Evolutionary conservation across 78 protist species (phyloP).

Genomic region (Pigoraptor vietnamica): DNA sequence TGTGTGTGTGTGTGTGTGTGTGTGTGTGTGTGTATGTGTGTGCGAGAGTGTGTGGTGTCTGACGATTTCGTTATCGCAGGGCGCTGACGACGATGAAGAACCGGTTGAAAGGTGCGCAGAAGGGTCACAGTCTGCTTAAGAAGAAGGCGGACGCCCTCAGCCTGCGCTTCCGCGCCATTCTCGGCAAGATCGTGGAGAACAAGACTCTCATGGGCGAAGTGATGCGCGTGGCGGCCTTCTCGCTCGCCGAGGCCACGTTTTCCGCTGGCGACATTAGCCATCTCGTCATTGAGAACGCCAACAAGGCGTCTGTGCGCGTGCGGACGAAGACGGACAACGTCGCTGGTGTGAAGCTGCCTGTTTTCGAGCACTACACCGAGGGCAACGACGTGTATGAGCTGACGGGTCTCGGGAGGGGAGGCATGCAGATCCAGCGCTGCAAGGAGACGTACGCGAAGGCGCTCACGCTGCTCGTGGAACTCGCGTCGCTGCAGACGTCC

Average conservation of each 20-base stretch:
- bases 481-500: constrained; percentile 92
- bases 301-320: constrained; percentile 10
- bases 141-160: constrained; percentile 93
- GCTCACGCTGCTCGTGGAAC: constrained; percentile 63
- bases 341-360: constrained; percentile 92
- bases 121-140: constrained; percentile 91
- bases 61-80: constrained; percentile 26
- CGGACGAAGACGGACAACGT: constrained; percentile 70
- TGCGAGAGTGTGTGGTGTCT: no score
- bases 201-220: constrained; percentile 58
- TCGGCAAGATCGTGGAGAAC: constrained; percentile 52
- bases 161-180: constrained; percentile 68
- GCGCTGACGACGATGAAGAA: constrained; percentile 75
- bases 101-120: constrained; percentile 86
- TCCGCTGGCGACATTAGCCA: constrained; percentile 72
- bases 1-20: neutral
- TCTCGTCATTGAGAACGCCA: constrained; percentile 55
- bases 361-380: constrained; percentile 46
- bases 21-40: neutral
- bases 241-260: constrained; percentile 75
- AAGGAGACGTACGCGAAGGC: constrained; percentile 56
- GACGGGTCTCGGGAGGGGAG: constrained; percentile 93
- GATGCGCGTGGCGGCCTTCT: constrained; percentile 69
- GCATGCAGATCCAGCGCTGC: constrained; percentile 75
- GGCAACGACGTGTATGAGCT: constrained; percentile 32